phyloP scores from a whole-genome alignment of 1,139 yeast species.

The Yamadazyma trypodendri region DNA sequence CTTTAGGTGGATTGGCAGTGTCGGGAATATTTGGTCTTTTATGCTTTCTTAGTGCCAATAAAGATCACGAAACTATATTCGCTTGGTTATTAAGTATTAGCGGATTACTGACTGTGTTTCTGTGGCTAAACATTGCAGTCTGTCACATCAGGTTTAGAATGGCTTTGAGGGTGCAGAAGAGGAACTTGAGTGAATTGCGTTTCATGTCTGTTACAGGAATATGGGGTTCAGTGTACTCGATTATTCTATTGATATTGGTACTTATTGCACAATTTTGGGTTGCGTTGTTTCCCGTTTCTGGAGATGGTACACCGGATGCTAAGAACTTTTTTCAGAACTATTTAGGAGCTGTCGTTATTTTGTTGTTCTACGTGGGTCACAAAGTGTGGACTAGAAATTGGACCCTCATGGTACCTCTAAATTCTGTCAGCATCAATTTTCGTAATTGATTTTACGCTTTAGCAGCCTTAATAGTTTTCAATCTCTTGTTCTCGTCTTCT shows the following conservation, averaged over 20 bases:
- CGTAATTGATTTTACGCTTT: neutral
- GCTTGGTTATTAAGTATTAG: conserved; percentile 43
- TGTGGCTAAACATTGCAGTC: conserved; percentile 40
- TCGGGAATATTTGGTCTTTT: conserved; percentile 38
- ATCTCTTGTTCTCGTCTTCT: conserved; percentile 13
- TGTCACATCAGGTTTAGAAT: conserved; percentile 40
- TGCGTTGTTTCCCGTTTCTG: conserved; percentile 35
- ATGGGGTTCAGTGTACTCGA: conserved; percentile 35
- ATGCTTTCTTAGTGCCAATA: conserved; percentile 40
- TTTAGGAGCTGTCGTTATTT: conserved; percentile 33
- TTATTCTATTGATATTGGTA: conserved; percentile 29
- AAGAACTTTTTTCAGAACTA: conserved; percentile 37
- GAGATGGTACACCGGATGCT: conserved; percentile 25
- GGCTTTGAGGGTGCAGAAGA: conserved; percentile 31
- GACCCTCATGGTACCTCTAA: conserved; percentile 22
- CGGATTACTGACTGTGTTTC: conserved; percentile 42
- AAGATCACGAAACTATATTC: conserved; percentile 36
- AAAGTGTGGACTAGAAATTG: conserved; percentile 34
- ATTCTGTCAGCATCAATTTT: neutral
- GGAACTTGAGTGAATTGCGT: conserved; percentile 26
- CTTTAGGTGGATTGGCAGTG: conserved; percentile 35
- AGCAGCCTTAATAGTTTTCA: conserved; percentile 49
- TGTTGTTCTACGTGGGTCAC: conserved; percentile 34
- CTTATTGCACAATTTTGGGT: conserved; percentile 39
- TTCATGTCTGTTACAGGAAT: conserved; percentile 31